Percentiles rank a stretch among this genome's conserved stretches.
Conservation (phyloP, 768 basidiomycete species). For the Porpolomopsis calyptriformis region DNA sequence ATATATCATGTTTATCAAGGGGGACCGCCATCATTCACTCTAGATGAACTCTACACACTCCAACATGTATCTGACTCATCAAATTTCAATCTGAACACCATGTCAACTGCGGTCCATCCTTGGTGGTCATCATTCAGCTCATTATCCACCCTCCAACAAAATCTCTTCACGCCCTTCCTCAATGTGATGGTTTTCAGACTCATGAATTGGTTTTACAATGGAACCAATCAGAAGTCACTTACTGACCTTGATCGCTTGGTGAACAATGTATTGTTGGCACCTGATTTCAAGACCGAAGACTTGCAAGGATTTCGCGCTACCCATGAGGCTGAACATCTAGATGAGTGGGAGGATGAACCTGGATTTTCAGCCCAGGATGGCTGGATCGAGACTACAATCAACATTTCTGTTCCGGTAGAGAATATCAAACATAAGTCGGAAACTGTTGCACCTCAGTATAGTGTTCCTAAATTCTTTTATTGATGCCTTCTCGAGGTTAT, state of each 20-base stretch:
- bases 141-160: not conserved
- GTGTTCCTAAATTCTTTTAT: conserved; percentile 15
- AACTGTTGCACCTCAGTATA: conserved; percentile 10
- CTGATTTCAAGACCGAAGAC: conserved; percentile 1
- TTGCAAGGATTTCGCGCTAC: conserved; percentile 13
- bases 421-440: conserved; percentile 11
- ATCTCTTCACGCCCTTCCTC: no score
- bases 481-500: no score
- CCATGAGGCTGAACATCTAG: conserved; percentile 12
- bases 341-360: not conserved
- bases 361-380: conserved; percentile 10
- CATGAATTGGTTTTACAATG: conserved; percentile 20
- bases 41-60: not conserved
- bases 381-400: conserved; percentile 13
- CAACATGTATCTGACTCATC: not conserved
- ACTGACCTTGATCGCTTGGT: conserved; percentile 19
- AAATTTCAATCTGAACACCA: not conserved
- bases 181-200: not conserved
- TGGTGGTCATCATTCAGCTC: not conserved
- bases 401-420: conserved; percentile 17
- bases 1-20: conserved; percentile 3
- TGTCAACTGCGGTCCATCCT: not conserved
- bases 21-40: conserved; percentile 1
- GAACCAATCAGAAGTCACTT: conserved; percentile 19
- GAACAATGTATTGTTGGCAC: conserved; percentile 14